These are phyloP conservation scores for Mucor velutinosus DNA, from an alignment of 371 early-diverging fungal genomes.

Conservation along the genomic window DNA sequence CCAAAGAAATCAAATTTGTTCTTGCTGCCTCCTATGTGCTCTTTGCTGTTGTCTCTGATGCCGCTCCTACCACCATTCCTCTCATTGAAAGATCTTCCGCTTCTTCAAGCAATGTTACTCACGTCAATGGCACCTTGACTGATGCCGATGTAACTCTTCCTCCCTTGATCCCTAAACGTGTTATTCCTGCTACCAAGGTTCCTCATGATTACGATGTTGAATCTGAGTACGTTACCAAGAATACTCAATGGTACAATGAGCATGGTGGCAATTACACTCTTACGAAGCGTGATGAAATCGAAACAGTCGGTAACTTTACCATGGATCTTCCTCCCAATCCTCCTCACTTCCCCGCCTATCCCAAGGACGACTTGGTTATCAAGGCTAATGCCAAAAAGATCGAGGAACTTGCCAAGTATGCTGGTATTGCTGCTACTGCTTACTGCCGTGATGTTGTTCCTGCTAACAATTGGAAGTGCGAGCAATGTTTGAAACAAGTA, in stretches of 20 bases:
- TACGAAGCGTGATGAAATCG: neutral
- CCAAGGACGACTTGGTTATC: neutral
- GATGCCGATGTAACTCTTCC: slow-evolving; percentile 7
- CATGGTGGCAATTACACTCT: slow-evolving; percentile 8
- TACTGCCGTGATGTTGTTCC: slow-evolving; percentile 25
- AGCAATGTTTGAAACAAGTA: slow-evolving; percentile 13
- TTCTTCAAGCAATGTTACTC: neutral
- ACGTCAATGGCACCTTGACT: neutral
- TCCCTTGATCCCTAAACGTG: slow-evolving; percentile 12
- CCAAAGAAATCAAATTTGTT: neutral
- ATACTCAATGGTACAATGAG: slow-evolving; percentile 5
- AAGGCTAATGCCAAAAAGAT: slow-evolving; percentile 10
- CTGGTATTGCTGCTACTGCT: slow-evolving; percentile 21
- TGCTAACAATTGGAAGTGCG: slow-evolving; percentile 21
- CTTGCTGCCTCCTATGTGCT: slow-evolving; percentile 2
- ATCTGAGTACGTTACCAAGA: slow-evolving; percentile 1
- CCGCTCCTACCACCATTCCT: slow-evolving; percentile 6
- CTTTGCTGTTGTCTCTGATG: slow-evolving; percentile 1
- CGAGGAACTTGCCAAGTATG: neutral
- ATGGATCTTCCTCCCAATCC: slow-evolving; percentile 14
- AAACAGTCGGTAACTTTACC: slow-evolving; percentile 9
- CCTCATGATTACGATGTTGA: neutral
- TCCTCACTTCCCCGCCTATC: slow-evolving; percentile 5
- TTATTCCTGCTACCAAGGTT: neutral
- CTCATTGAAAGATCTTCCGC: neutral